Percentiles rank a stretch among this genome's conserved stretches.
These are phyloP conservation scores for Exophiala mesophila DNA, from an alignment of 2,329 filamentous ascomycete genomes.

Conservation along the genomic window DNA sequence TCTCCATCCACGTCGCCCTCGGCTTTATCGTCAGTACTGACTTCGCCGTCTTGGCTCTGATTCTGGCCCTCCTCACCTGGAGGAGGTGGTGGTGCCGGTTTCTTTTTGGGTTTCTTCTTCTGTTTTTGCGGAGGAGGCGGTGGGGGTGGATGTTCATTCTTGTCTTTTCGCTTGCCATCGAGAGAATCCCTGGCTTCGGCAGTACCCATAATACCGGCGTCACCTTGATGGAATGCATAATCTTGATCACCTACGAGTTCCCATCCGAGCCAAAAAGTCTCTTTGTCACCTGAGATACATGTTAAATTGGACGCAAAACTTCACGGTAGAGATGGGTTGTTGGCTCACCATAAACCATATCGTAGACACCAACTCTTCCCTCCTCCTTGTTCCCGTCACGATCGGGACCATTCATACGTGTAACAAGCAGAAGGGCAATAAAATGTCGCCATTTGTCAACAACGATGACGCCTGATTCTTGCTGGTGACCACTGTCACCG, in stretches of 20 bases:
- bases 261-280: slow-evolving; percentile 49
- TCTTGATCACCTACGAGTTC: slow-evolving; percentile 41
- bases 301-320: neutral
- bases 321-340: neutral
- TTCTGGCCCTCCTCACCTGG: neutral
- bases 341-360: slow-evolving; percentile 42
- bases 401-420: slow-evolving; percentile 37
- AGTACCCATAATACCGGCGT: slow-evolving; percentile 27
- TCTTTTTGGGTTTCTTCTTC: neutral
- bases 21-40: neutral
- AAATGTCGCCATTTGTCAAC: slow-evolving; percentile 47
- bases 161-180: slow-evolving; percentile 3
- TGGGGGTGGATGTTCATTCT: neutral
- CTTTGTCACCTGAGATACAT: slow-evolving; percentile 40
- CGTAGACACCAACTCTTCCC: slow-evolving; percentile 41
- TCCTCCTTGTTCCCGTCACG: slow-evolving; percentile 37
- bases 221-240: slow-evolving; percentile 43
- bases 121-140: too few relatives aligned
- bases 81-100: neutral
- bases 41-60: neutral
- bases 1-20: slow-evolving; percentile 7
- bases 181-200: slow-evolving; percentile 7
- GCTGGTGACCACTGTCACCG: slow-evolving; percentile 28
- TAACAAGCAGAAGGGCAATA: slow-evolving; percentile 39
- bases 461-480: slow-evolving; percentile 45